phyloP scores from a whole-genome alignment of 2,329 filamentous ascomycete genomes.

The Teratosphaeria nubilosa region DNA sequence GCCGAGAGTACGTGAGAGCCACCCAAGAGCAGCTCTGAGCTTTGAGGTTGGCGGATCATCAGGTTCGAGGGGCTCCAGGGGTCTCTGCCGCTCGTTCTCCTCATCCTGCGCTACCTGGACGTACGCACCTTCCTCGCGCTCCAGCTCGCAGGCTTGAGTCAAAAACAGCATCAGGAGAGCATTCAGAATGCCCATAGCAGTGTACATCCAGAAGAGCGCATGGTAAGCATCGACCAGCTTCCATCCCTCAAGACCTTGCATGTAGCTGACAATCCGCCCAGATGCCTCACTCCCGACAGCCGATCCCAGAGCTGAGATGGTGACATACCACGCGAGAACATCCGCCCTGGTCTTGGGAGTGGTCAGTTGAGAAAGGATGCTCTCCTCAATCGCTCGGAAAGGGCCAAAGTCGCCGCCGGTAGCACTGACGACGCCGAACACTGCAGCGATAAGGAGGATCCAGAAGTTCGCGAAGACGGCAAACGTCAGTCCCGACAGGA shows the following conservation, averaged over 20 bases:
- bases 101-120: conserved; percentile 19
- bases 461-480: conserved; percentile 24
- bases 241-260: conserved; percentile 40
- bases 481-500: conserved; percentile 21
- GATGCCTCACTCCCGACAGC: conserved; percentile 44
- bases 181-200: conserved; percentile 45
- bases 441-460: conserved; percentile 23
- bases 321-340: conserved; percentile 59
- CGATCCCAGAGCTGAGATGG: conserved; percentile 45
- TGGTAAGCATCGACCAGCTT: conserved; percentile 45
- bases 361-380: conserved; percentile 50
- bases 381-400: conserved; percentile 56
- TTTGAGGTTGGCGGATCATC: neutral
- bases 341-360: conserved; percentile 45
- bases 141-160: conserved; percentile 42
- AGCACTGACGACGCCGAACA: conserved; percentile 23
- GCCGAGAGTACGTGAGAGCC: conserved; percentile 31
- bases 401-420: conserved; percentile 56
- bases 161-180: conserved; percentile 38
- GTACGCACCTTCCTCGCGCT: conserved; percentile 19
- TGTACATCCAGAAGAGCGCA: conserved; percentile 49
- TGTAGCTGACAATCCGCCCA: conserved; percentile 41
- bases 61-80: neutral
- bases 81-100: conserved; percentile 5
- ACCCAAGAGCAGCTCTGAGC: conserved; percentile 2